Base-by-base conservation (phyloP, 495 filamentous ascomycete species). In the Bathelium albidoporum region DNA sequence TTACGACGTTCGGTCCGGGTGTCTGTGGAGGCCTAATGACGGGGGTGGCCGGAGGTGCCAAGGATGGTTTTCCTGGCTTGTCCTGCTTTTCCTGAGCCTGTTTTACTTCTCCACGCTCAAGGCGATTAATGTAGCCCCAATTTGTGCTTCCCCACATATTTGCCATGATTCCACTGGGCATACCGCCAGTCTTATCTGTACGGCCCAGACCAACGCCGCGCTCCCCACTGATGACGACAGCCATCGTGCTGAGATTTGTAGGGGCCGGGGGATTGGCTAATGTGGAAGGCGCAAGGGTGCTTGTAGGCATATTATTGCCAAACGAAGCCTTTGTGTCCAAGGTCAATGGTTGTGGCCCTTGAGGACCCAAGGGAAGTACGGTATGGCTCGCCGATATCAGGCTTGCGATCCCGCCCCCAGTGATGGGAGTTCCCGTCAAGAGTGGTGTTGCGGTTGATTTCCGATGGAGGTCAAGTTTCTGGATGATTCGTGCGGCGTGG, bases 91-190 rank as follows among this genome's bases (percentile, higher is more conserved):
- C 24, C 44, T 31, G 39, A 2, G 34, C 32, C 26, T 60, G 32
- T 34, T 43, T 60, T 28, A 60, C 58, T 60, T 63, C 81, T 32
- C 86, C 85, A 44, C 75, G 69, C 65, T 85, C 82, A 20, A 89
- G 71, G 16, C 81, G 80, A 66, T 90, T 89, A 29, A 91, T 77
- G 62, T 88, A 86, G 7, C 88, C 85, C 88, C 90, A 95, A 43
- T 91, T 85, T 41, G 83, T 85, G 74, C 85, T 93, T 52, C 91
- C 91, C 91, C 91, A 97, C 61, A 94, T 78, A 69, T 97, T 97
- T 22, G 91, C 91, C 81, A 95, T 85, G 66, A 95, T 83, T 22
- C 89, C 91, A 63, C 85, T 87, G 0, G 90, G 88, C 79, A 94
- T 84, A 1, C 82, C 81, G 18, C 88, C 87, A 20, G 83, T 84